phyloP scores from a whole-genome alignment of 2,329 filamentous ascomycete species.

The Calonectria hongkongensis region DNA sequence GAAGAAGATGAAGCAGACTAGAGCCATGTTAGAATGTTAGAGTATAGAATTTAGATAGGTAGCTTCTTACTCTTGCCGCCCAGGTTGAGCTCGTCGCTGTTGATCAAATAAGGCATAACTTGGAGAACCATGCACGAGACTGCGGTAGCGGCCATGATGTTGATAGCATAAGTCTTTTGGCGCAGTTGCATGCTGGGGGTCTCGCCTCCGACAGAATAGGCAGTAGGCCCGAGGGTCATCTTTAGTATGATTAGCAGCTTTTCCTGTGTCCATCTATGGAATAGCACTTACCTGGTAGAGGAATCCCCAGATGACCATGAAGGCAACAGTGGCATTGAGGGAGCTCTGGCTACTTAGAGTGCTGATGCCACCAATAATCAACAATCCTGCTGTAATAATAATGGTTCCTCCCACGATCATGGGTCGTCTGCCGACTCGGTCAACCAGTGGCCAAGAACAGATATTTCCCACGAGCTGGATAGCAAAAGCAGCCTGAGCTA shows the following conservation, averaged over 20 bases:
- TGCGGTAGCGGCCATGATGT: slow-evolving; percentile 56
- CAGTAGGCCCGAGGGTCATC: slow-evolving; percentile 54
- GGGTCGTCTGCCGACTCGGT: slow-evolving; percentile 54
- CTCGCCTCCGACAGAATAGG: slow-evolving; percentile 56
- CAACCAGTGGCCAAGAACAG: slow-evolving; percentile 55
- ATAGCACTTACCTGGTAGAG: slow-evolving; percentile 49
- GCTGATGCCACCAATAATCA: slow-evolving; percentile 57
- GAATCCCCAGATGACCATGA: slow-evolving; percentile 55
- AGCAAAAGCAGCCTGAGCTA: slow-evolving; percentile 54
- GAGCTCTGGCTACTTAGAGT: slow-evolving; percentile 47
- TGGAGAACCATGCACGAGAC: slow-evolving; percentile 56
- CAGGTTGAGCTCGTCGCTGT: slow-evolving; percentile 54
- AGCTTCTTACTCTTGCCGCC: slow-evolving; percentile 53
- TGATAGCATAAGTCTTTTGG: slow-evolving; percentile 58
- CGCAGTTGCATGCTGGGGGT: slow-evolving; percentile 54
- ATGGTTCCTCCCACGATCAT: slow-evolving; percentile 55
- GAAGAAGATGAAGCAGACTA: slow-evolving; percentile 58
- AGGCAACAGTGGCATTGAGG: slow-evolving; percentile 52
- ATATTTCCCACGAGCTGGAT: slow-evolving; percentile 57
- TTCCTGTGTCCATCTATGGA: too few relatives aligned
- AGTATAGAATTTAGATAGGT: accelerated
- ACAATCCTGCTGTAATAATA: slow-evolving; percentile 52
- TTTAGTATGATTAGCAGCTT: not conserved
- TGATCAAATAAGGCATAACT: slow-evolving; percentile 56
- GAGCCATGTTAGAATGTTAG: not conserved